These are phyloP conservation scores for Metschnikowia baotianmanensis DNA, from an alignment of 805 yeast genomes.

Conservation along the genomic window DNA sequence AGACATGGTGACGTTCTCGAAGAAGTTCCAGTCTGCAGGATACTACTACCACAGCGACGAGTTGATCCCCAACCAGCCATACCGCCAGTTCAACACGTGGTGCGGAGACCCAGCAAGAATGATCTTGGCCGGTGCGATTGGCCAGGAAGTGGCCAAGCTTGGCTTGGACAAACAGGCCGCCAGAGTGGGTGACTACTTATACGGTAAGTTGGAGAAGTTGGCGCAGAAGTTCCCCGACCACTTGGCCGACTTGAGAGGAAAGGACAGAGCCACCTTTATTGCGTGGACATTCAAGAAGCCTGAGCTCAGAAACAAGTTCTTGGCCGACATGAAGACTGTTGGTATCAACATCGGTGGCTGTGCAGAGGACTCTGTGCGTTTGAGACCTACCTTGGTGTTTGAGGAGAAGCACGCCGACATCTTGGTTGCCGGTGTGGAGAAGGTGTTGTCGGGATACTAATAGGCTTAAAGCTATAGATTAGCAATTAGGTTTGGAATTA, in stretches of 20 bases:
- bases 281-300: constrained; percentile 70
- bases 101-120: constrained; percentile 88
- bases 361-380: constrained; percentile 73
- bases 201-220: constrained; percentile 50
- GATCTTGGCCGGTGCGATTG: constrained; percentile 71
- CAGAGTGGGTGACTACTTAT: constrained; percentile 68
- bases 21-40: constrained; percentile 88
- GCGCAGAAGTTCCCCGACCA: constrained; percentile 53
- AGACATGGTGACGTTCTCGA: constrained; percentile 82
- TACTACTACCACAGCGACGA: constrained; percentile 76
- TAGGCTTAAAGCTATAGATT: neutral
- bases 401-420: constrained; percentile 79
- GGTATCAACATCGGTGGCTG: constrained; percentile 88
- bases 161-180: constrained; percentile 55
- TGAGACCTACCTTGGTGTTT: constrained; percentile 77
- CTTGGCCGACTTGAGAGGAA: constrained; percentile 64
- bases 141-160: constrained; percentile 59
- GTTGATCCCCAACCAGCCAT: constrained; percentile 70
- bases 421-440: constrained; percentile 44
- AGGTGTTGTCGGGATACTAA: constrained; percentile 36
- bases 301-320: constrained; percentile 58
- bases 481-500: neutral
- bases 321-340: constrained; percentile 52
- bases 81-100: constrained; percentile 93
- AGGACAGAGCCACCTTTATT: constrained; percentile 72